Conservation (phyloP, 2,329 filamentous ascomycete genomes). For the Didymella glomerata region DNA sequence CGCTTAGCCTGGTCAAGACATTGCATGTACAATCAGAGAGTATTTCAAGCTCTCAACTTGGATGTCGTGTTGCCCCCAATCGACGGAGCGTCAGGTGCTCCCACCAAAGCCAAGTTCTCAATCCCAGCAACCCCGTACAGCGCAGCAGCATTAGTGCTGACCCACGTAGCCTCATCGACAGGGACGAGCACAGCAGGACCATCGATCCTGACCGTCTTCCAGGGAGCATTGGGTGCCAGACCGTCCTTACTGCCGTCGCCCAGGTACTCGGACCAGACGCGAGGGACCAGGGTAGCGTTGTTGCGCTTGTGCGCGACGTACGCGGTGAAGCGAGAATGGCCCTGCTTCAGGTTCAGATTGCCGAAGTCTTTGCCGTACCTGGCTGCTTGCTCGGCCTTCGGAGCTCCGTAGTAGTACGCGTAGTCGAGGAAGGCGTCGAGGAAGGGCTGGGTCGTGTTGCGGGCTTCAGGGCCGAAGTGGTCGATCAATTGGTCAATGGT, state of each 20-base stretch:
- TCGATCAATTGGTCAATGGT: slow-evolving; percentile 65
- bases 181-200: slow-evolving; percentile 58
- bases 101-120: slow-evolving; percentile 60
- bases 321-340: slow-evolving; percentile 66
- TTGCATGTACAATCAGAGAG: not conserved
- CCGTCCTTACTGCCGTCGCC: slow-evolving; percentile 49
- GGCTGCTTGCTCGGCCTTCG: slow-evolving; percentile 59
- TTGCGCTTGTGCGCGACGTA: slow-evolving; percentile 58
- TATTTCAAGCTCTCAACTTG: slow-evolving; percentile 3
- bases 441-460: slow-evolving; percentile 60
- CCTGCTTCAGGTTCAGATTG: slow-evolving; percentile 61
- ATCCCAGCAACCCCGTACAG: slow-evolving; percentile 67
- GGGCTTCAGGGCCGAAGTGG: slow-evolving; percentile 51
- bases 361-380: slow-evolving; percentile 62
- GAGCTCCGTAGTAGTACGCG: slow-evolving; percentile 65
- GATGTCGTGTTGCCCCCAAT: slow-evolving; percentile 24
- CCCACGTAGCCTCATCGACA: slow-evolving; percentile 65
- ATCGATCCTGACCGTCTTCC: slow-evolving; percentile 52
- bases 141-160: slow-evolving; percentile 65
- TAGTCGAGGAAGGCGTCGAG: slow-evolving; percentile 67
- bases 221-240: slow-evolving; percentile 55
- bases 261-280: slow-evolving; percentile 65
- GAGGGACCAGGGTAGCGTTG: slow-evolving; percentile 59
- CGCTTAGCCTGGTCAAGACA: not conserved
- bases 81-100: slow-evolving; percentile 30